Conservation (phyloP, 2,329 filamentous ascomycete genomes). For the Colletotrichum neosansevieriae region DNA sequence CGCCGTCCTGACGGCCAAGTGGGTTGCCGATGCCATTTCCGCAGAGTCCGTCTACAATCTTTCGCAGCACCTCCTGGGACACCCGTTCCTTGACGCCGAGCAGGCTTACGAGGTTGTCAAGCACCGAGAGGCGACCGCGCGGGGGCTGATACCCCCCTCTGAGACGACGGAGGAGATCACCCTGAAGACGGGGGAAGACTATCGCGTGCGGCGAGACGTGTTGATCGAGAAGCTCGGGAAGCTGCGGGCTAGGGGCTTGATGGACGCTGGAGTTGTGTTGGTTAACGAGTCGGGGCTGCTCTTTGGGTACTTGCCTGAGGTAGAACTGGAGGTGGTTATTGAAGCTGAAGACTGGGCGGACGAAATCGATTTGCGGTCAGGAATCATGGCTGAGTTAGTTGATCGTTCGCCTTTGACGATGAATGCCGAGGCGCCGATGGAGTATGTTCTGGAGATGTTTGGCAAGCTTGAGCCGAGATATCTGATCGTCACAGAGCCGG, state of each 20-base stretch:
- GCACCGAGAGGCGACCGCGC: slow-evolving; percentile 47
- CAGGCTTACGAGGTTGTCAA: slow-evolving; percentile 47
- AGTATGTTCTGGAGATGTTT: slow-evolving; percentile 72
- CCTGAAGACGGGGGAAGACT: slow-evolving; percentile 57
- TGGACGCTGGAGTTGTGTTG: slow-evolving; percentile 69
- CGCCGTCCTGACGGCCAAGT: slow-evolving; percentile 70
- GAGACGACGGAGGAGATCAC: slow-evolving; percentile 69
- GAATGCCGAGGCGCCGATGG: slow-evolving; percentile 64
- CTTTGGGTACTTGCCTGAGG: slow-evolving; percentile 67
- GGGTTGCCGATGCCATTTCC: slow-evolving; percentile 66
- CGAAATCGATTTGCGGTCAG: slow-evolving; percentile 48
- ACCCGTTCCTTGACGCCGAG: slow-evolving; percentile 69
- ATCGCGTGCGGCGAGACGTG: slow-evolving; percentile 52
- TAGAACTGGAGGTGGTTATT: slow-evolving; percentile 64
- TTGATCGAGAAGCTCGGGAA: slow-evolving; percentile 59
- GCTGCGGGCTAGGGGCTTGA: slow-evolving; percentile 62
- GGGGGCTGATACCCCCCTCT: slow-evolving; percentile 63
- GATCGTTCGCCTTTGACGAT: slow-evolving; percentile 66
- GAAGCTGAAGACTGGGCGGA: slow-evolving; percentile 46
- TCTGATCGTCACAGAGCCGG: slow-evolving; percentile 65
- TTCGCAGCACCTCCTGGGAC: slow-evolving; percentile 68
- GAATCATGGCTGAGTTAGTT: slow-evolving; percentile 59
- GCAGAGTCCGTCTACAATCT: slow-evolving; percentile 69
- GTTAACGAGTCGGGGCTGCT: slow-evolving; percentile 61
- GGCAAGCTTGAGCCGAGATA: slow-evolving; percentile 67